These are phyloP conservation scores for Penicillium sp. DNA, from an alignment of 2,329 filamentous ascomycete genomes.

Conservation along the genomic window DNA sequence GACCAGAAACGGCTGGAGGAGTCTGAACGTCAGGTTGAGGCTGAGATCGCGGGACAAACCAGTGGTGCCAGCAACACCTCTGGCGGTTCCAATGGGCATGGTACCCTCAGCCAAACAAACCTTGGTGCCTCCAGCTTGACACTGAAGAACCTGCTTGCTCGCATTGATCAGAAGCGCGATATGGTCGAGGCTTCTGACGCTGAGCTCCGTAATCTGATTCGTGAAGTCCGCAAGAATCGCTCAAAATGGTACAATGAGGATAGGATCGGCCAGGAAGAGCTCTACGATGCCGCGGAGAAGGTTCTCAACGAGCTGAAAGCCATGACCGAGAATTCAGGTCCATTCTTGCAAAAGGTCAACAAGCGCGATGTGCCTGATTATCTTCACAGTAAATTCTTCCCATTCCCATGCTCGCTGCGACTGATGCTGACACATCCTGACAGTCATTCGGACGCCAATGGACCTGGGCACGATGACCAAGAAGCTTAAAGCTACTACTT, in stretches of 20 bases:
- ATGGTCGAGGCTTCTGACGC: constrained; percentile 90
- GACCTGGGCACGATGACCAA: constrained; percentile 98
- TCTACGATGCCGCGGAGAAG: constrained; percentile 96
- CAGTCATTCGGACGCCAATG: constrained; percentile 96
- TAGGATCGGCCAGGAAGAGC: constrained; percentile 93
- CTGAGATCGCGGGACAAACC: constrained; percentile 75
- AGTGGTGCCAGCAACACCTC: constrained; percentile 57
- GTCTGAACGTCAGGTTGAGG: constrained; percentile 92
- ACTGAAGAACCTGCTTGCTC: constrained; percentile 92
- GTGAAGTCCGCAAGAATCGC: constrained; percentile 94
- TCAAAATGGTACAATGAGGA: constrained; percentile 99
- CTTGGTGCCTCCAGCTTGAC: constrained; percentile 94
- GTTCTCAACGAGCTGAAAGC: constrained; percentile 96
- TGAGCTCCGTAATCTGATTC: constrained; percentile 88
- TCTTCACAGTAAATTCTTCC: constrained; percentile 71
- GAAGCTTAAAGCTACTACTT: constrained; percentile 79
- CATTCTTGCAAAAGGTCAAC: constrained; percentile 90
- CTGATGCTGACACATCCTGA: constrained; percentile 24
- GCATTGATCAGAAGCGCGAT: constrained; percentile 90
- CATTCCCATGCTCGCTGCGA: neutral
- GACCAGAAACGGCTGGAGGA: constrained; percentile 97
- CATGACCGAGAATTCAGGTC: constrained; percentile 95
- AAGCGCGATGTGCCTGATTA: constrained; percentile 98
- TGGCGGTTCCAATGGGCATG: constrained; percentile 68
- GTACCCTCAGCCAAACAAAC: constrained; percentile 89